Percentiles rank a stretch among this genome's conserved stretches.
Conservation (phyloP, 805 yeast genomes). For the Suhomyces sp. region DNA sequence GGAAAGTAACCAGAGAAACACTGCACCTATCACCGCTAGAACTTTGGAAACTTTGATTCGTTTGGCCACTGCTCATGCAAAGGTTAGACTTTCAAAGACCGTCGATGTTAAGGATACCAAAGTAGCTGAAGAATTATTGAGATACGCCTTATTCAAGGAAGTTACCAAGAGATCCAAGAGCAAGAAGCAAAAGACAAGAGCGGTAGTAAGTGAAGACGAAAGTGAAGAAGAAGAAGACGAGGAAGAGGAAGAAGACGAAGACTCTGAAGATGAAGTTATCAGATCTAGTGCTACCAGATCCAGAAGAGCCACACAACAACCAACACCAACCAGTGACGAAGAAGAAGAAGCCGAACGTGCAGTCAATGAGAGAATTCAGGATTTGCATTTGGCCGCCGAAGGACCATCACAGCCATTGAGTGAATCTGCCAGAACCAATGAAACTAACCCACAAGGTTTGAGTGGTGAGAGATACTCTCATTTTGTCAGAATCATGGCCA, state of each 20-base stretch:
- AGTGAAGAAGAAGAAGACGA: conserved; percentile 33
- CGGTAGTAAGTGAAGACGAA: conserved; percentile 17
- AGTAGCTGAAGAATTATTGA: conserved; percentile 80
- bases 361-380: conserved; percentile 4
- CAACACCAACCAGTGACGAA: conserved; percentile 8
- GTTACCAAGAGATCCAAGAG: conserved; percentile 41
- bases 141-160: conserved; percentile 85
- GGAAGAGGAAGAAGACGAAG: conserved; percentile 30
- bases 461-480: conserved; percentile 33
- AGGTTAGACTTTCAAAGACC: conserved; percentile 78
- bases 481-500: conserved; percentile 32
- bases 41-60: conserved; percentile 95
- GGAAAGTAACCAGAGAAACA: conserved; percentile 63
- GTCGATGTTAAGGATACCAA: conserved; percentile 77
- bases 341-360: conserved; percentile 9
- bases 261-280: conserved; percentile 14
- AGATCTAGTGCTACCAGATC: conserved; percentile 20
- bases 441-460: conserved; percentile 18
- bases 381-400: conserved; percentile 2
- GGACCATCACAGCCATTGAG: conserved; percentile 26
- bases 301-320: conserved; percentile 14
- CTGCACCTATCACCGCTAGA: conserved; percentile 98
- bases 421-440: conserved; percentile 22
- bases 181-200: conserved; percentile 28
- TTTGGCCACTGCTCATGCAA: conserved; percentile 94